Base-by-base conservation (phyloP, 805 yeast genomes). In the Candida maris region DNA sequence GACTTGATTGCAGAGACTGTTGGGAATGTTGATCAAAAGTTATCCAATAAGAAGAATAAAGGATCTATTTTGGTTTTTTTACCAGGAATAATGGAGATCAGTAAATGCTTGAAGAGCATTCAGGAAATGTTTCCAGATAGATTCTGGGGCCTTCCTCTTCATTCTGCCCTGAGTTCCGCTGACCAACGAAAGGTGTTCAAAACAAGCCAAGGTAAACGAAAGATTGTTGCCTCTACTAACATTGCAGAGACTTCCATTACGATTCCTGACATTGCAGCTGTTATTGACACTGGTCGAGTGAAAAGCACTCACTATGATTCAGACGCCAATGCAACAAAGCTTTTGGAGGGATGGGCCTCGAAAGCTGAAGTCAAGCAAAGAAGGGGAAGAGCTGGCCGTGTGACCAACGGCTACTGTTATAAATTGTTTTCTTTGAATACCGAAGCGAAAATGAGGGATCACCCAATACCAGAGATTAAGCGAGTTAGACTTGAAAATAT, bases 351-450 rank as follows among this genome's bases (percentile, higher is more conserved):
- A 4, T 91, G 95, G 87, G 86, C 87, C 16, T 89, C 97, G 0
- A 75, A 75, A 44, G 97, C 97, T 0, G 96, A 94, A 52, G 81
- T 81, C 16, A 74, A 78, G 16, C 98, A 91, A 61, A 75, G 98
- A 64, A 71, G 96, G 58, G 98, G 98, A 57, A 84, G 98, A 67
- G 91, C 97, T n/a, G 98, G 98, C 45, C 89, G 98, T 74, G 87
- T 91, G 9, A 75, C 80, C 23, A 69, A 69, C 18, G 98, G 98
- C 39, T 65, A 68, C 10, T 88, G 97, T 44, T 91, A 78, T 60
- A 88, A 85, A 54, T 54, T 91, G 31, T 91, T 75, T 59, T 81
- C 96, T 1, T 63, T 65, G 35, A 74, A 74, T 3, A 73, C 85
- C 0, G 77, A 77, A 49, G 65, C 67, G 4, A 57, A 58, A 1